phyloP scores from a whole-genome alignment of 495 filamentous ascomycete species.

The Gamarada debralockiae region DNA sequence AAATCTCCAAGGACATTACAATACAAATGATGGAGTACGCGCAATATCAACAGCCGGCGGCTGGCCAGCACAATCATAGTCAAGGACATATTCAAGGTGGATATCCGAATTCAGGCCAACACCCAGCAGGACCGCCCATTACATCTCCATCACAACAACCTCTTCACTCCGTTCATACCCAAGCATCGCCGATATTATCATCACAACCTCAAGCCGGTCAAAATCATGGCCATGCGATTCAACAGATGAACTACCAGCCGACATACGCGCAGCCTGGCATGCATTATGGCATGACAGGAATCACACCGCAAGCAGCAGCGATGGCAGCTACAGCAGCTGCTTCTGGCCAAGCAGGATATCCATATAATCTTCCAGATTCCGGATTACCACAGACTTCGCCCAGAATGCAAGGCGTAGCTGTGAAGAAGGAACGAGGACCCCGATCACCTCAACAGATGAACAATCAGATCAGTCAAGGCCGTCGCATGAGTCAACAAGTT shows the following conservation, averaged over 20 bases:
- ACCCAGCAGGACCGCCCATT: constrained; percentile 41
- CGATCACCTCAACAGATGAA: constrained; percentile 61
- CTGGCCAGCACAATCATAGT: constrained; percentile 49
- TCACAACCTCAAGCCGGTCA: constrained; percentile 53
- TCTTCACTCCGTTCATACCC: constrained; percentile 45
- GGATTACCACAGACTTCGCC: constrained; percentile 56
- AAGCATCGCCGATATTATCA: constrained; percentile 58
- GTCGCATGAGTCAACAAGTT: constrained; percentile 59
- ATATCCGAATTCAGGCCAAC: constrained; percentile 38
- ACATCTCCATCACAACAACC: constrained; percentile 56
- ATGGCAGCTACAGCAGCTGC: constrained; percentile 70
- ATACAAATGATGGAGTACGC: constrained; percentile 65
- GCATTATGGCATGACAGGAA: constrained; percentile 56
- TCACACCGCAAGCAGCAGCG: constrained; percentile 57
- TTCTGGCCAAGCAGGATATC: constrained; percentile 53
- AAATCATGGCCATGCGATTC: constrained; percentile 50
- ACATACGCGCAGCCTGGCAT: constrained; percentile 53
- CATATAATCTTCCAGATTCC: constrained; percentile 51
- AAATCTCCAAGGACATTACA: constrained; percentile 13
- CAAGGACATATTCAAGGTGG: constrained; percentile 49
- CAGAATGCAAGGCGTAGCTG: constrained; percentile 44
- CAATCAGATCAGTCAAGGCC: constrained; percentile 36
- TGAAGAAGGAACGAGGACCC: constrained; percentile 56
- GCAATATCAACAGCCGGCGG: constrained; percentile 56
- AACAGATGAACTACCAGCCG: constrained; percentile 49